Evolutionary conservation across 495 filamentous ascomycete species (phyloP), one percentile per base, ranked within the genome.

Genomic region (Neurospora sp.): DNA sequence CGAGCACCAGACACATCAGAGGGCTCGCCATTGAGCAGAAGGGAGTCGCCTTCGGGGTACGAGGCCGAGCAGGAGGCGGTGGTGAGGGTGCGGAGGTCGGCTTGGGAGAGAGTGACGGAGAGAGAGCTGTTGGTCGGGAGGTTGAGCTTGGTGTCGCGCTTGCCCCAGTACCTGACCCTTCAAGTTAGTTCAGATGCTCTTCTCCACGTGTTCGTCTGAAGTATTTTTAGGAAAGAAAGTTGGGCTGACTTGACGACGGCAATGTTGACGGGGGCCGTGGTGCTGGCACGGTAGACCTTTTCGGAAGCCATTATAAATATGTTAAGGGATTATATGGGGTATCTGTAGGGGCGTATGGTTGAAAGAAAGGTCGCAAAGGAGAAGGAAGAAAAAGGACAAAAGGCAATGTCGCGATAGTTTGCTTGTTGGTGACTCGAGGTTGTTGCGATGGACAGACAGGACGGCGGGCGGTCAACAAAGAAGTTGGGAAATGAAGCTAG

Each of bases 231-330:
- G 8, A 35, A 20, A 40, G 8, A 35, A 27, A 27, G 35, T 31
- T 40, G 17, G 40, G 37, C 86, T 71, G 85, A 96, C 93, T 99
- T 99, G 81, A 99, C 95, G 42, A 99, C 96, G 71, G 96, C 96
- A 78, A 99, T 99, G 85, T 99, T 99, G 76, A 99, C 96, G 17
- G 96, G 96, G 35, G 96, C 96, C 41, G 94, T 97, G 65, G 95
- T 98, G 84, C 92, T 97, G 70, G 96, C 94, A 78, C 92, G 90
- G 86, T 94, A 94, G 78, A 98, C 81, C 70, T 81, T 84, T 31
- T 78, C 79, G 48, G 86, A 83, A 35, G 85, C 79, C 87, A 89
- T 89, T 20, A n/a, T 71, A 22, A 61, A 61, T 61, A 61, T 31
- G 22, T 31, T 61, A 27, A 3, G 3, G 22, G 42, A 35, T 65